Evolutionary conservation across 2,329 filamentous ascomycete genomes (phyloP), one percentile per base, ranked within the genome.

Genomic region (Pseudogymnoascus sp.): DNA sequence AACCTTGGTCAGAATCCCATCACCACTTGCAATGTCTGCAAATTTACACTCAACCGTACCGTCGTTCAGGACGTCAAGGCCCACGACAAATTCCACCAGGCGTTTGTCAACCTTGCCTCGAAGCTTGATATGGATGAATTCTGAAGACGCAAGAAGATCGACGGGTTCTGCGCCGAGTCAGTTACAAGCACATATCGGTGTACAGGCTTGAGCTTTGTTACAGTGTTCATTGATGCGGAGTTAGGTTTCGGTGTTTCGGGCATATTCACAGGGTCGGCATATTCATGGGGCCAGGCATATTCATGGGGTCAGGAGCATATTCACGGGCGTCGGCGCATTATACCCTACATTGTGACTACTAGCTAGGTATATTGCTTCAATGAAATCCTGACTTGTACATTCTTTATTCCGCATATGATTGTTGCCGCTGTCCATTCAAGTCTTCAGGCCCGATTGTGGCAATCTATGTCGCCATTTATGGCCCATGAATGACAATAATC

Each of bases 31-130:
- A 36, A 18, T 12, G 25, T 28, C 12, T 63, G 62, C 40, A 42
- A 59, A 14, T 38, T 63, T 14, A 42, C 42, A 8, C 31, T 28
- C 53, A 62, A 63, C 62, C 59, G 25, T 5, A 62, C 62, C 7
- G 12, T 62, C 16, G 7, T 8, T 18, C 28, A 18, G 16, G 62
- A 63, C 5, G 34, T 40, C 16, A 50, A 62, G 36, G 40, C 23
- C 21, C 62, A 63, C 25, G 62, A 63, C n/a, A 38, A 11, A 21
- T 63, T 40, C 25, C 62, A 63, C 21, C 18, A 63, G 36, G 25
- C 31, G 16, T 62, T 62, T 25, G 59, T 34, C 21, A 56, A 34
- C n/a, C 50, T 56, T 10, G 50, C 50, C n/a, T 16, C 34, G 16
- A 56, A 34, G 50, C 25, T 56, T 34, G 28, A 34, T 34, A 56